Evolutionary conservation across 345 rosid genomes (phyloP).

Genomic region (Heritiera fomes): DNA sequence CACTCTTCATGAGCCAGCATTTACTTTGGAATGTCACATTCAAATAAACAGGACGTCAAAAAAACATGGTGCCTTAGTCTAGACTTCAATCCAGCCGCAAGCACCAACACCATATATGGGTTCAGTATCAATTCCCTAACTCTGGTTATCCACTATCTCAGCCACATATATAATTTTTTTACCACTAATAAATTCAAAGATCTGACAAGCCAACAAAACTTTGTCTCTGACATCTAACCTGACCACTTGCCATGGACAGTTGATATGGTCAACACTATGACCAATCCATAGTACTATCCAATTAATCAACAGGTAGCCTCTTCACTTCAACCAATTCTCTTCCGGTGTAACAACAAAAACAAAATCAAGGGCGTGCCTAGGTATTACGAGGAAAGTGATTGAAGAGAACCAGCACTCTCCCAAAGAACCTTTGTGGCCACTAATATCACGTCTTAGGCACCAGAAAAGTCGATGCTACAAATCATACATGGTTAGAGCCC

Average conservation of each 20-base stretch:
- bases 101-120: background rate
- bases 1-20: background rate
- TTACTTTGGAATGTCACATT: background rate
- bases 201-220: background rate
- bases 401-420: background rate
- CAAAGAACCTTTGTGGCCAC: background rate
- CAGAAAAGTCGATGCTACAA: background rate
- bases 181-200: background rate
- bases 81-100: background rate
- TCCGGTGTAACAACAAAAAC: background rate
- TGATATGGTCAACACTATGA: background rate
- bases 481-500: background rate
- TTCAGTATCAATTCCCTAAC: background rate
- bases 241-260: background rate
- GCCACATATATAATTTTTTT: background rate
- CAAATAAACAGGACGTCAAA: background rate
- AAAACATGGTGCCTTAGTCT: background rate
- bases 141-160: background rate
- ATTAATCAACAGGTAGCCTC: background rate
- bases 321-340: background rate
- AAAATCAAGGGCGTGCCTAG: background rate
- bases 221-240: background rate
- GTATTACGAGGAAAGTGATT: background rate
- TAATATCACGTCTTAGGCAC: background rate
- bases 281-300: background rate